Percentiles rank a stretch among this genome's conserved stretches.
Evolutionary conservation across 2,329 filamentous ascomycete species (phyloP).

Genomic region (Penicillium sp.): DNA sequence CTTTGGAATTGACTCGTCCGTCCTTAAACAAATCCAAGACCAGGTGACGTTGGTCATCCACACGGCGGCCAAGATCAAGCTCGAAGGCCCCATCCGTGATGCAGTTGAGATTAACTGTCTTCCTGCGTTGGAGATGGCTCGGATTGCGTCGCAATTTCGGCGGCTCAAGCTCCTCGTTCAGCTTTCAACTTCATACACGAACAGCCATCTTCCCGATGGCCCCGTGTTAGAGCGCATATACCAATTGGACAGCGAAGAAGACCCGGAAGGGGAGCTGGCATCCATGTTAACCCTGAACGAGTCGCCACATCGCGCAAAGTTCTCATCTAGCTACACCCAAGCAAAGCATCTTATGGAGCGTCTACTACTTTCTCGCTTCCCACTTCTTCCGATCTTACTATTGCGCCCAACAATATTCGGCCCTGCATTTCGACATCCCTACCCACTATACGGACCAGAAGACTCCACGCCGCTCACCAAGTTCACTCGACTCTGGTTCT

Average conservation of each 20-base stretch:
- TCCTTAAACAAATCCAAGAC: constrained; percentile 22
- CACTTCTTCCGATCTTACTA: constrained; percentile 30
- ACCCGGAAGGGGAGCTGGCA: constrained; percentile 31
- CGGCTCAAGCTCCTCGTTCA: constrained; percentile 32
- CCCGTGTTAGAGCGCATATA: constrained; percentile 31
- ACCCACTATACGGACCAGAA: constrained; percentile 32
- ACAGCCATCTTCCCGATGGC: constrained; percentile 35
- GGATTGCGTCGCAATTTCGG: constrained; percentile 28
- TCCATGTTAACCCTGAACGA: constrained; percentile 20
- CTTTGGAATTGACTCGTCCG: constrained; percentile 25
- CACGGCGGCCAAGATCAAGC: constrained; percentile 34
- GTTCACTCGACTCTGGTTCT: constrained; percentile 29
- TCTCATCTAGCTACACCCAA: constrained; percentile 34
- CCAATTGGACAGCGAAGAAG: constrained; percentile 24
- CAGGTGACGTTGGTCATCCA: constrained; percentile 37
- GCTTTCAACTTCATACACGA: constrained; percentile 34
- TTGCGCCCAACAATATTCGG: constrained; percentile 36
- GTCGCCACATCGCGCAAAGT: constrained; percentile 21
- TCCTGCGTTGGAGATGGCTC: constrained; percentile 31
- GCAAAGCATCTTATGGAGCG: constrained; percentile 37
- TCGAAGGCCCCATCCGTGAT: constrained; percentile 29
- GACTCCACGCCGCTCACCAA: constrained; percentile 35
- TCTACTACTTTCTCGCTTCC: constrained; percentile 28
- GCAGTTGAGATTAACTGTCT: constrained; percentile 36
- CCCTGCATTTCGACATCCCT: constrained; percentile 31